These are phyloP conservation scores for Umbelopsis isabellina DNA, from an alignment of 192 early-diverging fungal species.

Conservation along the genomic window DNA sequence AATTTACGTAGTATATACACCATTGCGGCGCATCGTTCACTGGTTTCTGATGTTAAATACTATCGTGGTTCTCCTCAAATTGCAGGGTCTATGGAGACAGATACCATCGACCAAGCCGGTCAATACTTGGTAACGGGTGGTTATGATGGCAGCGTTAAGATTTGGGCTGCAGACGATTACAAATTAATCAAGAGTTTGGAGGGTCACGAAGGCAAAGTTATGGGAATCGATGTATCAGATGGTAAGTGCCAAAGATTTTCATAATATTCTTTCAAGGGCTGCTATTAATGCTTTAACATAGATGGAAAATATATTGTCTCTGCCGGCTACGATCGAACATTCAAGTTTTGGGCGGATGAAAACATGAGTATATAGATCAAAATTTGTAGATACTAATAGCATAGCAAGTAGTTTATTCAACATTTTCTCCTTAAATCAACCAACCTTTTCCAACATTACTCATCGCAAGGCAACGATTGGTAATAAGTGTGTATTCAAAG, in stretches of 20 bases:
- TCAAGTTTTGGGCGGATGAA: slow-evolving; percentile 86
- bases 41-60: slow-evolving; percentile 83
- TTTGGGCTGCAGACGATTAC: slow-evolving; percentile 95
- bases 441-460: too few species aligned
- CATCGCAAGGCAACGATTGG: too few species aligned
- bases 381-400: slow-evolving; percentile 19
- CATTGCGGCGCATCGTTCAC: slow-evolving; percentile 90
- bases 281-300: slow-evolving; percentile 17
- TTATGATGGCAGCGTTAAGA: slow-evolving; percentile 90
- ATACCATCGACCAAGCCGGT: slow-evolving; percentile 55
- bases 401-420: background rate
- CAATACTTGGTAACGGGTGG: slow-evolving; percentile 79
- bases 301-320: slow-evolving; percentile 88
- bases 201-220: slow-evolving; percentile 90
- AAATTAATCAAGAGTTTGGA: slow-evolving; percentile 85
- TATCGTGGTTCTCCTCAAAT: slow-evolving; percentile 46
- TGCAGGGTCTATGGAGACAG: slow-evolving; percentile 31
- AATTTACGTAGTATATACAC: slow-evolving; percentile 73
- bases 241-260: slow-evolving; percentile 19
- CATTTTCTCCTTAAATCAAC: too few species aligned
- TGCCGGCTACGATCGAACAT: slow-evolving; percentile 89
- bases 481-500: too few species aligned
- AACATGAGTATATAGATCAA: slow-evolving; percentile 37
- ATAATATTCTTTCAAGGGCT: background rate
- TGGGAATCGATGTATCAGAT: slow-evolving; percentile 79